Evolutionary conservation across 139 green algal genomes (phyloP), one percentile per base, ranked within the genome.

Genomic region (Mychonastes homosphaera): DNA sequence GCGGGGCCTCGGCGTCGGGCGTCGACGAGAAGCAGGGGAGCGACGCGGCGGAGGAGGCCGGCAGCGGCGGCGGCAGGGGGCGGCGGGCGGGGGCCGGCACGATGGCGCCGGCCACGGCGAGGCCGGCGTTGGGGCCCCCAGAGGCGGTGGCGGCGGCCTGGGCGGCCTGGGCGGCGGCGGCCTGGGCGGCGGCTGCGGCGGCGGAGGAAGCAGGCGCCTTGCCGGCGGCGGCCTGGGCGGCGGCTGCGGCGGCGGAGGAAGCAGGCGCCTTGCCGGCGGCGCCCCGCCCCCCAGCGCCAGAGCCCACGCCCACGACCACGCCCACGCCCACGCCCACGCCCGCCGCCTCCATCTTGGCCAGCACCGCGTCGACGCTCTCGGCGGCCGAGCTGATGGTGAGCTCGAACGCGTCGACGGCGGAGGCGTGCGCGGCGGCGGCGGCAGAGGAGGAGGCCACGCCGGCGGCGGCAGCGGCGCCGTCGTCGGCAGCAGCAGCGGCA

Each of bases 381-480:
- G 74, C 69, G 8, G 49, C 44, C 9, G 58, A 45, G 12, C 52
- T 67, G 44, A 81, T 74, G 49, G 36, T 63, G 27, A 82, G 59
- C 61, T 82, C 75, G 61, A 81, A 80, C 27, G 61, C 56, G 51
- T 61, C 45, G 39, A 55, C 35, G 16, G 33, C 35, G 21, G 54
- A 35, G 53, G 12, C 60, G n/a, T n/a, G n/a, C n/a, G n/a, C n/a
- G n/a, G n/a, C n/a, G n/a, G n/a, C n/a, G n/a, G n/a, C n/a, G n/a
- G n/a, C n/a, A n/a, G n/a, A n/a, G n/a, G n/a, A n/a, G n/a, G n/a
- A n/a, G n/a, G n/a, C n/a, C n/a, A n/a, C n/a, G n/a, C n/a, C n/a
- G n/a, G n/a, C n/a, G n/a, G n/a, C n/a, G n/a, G n/a, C n/a, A n/a
- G n/a, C n/a, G n/a, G n/a, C n/a, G n/a, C n/a, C n/a, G n/a, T n/a